These are phyloP conservation scores for Passalora sequoiae DNA, from an alignment of 2,329 filamentous ascomycete species.

Conservation along the genomic window DNA sequence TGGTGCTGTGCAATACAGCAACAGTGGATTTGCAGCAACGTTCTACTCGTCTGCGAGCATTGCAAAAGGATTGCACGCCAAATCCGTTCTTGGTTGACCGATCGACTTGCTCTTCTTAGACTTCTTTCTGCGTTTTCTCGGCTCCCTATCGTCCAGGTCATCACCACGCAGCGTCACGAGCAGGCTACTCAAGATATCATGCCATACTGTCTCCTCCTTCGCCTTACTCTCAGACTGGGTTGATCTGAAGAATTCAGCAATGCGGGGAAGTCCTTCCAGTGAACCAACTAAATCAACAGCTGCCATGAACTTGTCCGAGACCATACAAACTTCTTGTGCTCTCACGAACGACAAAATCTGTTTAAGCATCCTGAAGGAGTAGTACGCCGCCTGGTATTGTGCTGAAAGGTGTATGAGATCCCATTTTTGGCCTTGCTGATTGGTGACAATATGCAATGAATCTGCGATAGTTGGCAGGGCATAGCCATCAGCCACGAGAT, in stretches of 20 bases:
- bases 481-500: slow-evolving; percentile 11
- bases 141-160: slow-evolving; percentile 45
- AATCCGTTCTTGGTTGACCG: neutral
- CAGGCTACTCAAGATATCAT: slow-evolving; percentile 4
- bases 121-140: slow-evolving; percentile 49
- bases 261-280: slow-evolving; percentile 19
- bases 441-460: slow-evolving; percentile 25
- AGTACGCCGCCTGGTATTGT: slow-evolving; percentile 39
- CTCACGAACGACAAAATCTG: slow-evolving; percentile 32
- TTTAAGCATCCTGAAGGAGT: slow-evolving; percentile 40
- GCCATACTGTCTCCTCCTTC: slow-evolving; percentile 16
- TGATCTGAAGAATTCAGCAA: slow-evolving; percentile 19
- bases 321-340: slow-evolving; percentile 50
- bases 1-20: no score
- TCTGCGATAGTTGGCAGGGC: slow-evolving; percentile 21
- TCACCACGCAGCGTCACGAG: slow-evolving; percentile 7
- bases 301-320: slow-evolving; percentile 53
- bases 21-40: neutral
- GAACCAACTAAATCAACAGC: slow-evolving; percentile 6
- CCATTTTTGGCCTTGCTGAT: slow-evolving; percentile 36
- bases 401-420: slow-evolving; percentile 37
- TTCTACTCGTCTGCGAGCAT: slow-evolving; percentile 14
- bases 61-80: slow-evolving; percentile 18
- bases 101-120: slow-evolving; percentile 58
- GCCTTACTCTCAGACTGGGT: neutral